A percentile compares a stretch with the other conserved stretches of the same genome.
These are phyloP conservation scores for Astragalus membranaceus DNA, from an alignment of 306 rosid genomes.

Conservation along the genomic window DNA sequence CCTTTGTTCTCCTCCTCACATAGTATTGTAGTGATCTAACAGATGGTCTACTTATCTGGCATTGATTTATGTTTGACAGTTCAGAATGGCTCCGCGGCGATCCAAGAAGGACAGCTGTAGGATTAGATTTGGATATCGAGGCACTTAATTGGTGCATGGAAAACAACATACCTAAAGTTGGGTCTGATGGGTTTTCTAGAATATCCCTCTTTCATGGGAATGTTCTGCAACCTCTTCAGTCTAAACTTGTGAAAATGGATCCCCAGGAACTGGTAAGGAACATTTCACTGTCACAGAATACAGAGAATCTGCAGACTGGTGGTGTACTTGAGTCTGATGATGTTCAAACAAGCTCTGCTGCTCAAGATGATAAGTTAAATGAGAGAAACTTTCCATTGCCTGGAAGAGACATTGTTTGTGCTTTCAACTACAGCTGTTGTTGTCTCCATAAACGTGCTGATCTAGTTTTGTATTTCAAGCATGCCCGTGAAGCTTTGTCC, in stretches of 20 bases:
- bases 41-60: not conserved
- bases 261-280: slow-evolving; percentile 41
- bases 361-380: slow-evolving; percentile 26
- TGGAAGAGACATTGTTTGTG: slow-evolving; percentile 77
- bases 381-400: slow-evolving; percentile 36
- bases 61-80: slow-evolving; percentile 39
- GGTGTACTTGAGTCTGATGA: slow-evolving; percentile 31
- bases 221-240: slow-evolving; percentile 69
- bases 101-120: slow-evolving; percentile 69
- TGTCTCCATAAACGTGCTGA: slow-evolving; percentile 86
- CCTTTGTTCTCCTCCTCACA: too few relatives aligned
- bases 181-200: slow-evolving; percentile 68
- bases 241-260: slow-evolving; percentile 46
- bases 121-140: slow-evolving; percentile 80
- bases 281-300: slow-evolving; percentile 37
- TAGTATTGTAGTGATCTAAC: too few relatives aligned
- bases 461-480: slow-evolving; percentile 76
- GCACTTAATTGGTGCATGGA: slow-evolving; percentile 83
- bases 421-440: slow-evolving; percentile 93
- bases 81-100: slow-evolving; percentile 77
- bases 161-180: slow-evolving; percentile 58
- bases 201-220: slow-evolving; percentile 87
- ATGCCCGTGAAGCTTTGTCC: slow-evolving; percentile 55
- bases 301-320: slow-evolving; percentile 18
- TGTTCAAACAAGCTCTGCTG: slow-evolving; percentile 26